A percentile compares a stretch with the other conserved stretches of the same genome.
These are phyloP conservation scores for Solanum clarkiae DNA, from an alignment of 257 asterid species.

Conservation along the genomic window DNA sequence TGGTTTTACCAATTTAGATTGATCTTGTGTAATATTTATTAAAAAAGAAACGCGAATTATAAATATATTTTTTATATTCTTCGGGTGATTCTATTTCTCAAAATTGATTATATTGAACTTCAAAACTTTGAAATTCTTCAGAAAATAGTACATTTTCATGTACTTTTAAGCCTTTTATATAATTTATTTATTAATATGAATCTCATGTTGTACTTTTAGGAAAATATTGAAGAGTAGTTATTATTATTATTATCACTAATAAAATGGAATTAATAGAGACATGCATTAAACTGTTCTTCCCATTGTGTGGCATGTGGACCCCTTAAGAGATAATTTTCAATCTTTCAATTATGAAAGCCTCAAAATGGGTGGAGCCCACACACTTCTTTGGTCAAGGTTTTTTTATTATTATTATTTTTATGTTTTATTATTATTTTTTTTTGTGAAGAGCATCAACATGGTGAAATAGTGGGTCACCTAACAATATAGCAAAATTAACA, in stretches of 20 bases:
- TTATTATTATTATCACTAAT: not conserved
- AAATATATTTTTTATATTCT: too few relatives aligned
- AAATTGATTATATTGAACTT: not conserved
- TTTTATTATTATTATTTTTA: not conserved
- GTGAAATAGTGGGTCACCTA: slow-evolving; percentile 12
- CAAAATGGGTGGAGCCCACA: slow-evolving; percentile 7
- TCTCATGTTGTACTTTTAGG: not conserved
- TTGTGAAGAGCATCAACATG: slow-evolving; percentile 3
- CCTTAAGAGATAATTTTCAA: not conserved
- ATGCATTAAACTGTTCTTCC: not conserved
- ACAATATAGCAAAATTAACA: not conserved
- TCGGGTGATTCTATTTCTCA: not conserved
- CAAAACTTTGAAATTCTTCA: not conserved
- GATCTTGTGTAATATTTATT: not conserved
- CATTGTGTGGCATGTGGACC: not conserved
- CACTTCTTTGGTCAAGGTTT: not conserved
- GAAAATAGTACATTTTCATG: not conserved
- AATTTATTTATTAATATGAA: not conserved
- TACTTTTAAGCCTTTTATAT: not conserved
- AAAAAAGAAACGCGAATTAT: not conserved
- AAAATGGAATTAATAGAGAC: not conserved
- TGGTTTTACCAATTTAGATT: not conserved
- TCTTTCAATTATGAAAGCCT: not conserved
- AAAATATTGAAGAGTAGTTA: not conserved
- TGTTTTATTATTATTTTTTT: not conserved